Evolutionary conservation across 2,329 filamentous ascomycete genomes (phyloP).

Genomic region (Trichothecium roseum): DNA sequence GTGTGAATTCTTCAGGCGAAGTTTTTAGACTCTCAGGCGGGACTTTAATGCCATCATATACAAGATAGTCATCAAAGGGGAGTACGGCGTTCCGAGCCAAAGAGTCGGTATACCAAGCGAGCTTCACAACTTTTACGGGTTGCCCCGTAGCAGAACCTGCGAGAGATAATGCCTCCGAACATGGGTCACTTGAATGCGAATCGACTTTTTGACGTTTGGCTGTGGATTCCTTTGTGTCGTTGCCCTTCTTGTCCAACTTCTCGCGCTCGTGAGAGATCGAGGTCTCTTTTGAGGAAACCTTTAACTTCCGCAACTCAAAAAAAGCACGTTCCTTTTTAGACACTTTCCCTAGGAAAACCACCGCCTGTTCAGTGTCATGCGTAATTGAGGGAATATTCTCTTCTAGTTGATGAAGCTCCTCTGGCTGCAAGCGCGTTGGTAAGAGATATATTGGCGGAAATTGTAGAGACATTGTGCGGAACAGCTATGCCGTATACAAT

Average conservation of each 20-base stretch:
- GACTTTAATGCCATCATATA: slow-evolving; percentile 40
- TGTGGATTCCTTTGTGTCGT: not conserved
- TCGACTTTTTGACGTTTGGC: slow-evolving; percentile 2
- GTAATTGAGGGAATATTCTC: slow-evolving; percentile 56
- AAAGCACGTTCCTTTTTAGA: slow-evolving; percentile 58
- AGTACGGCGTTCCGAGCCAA: slow-evolving; percentile 31
- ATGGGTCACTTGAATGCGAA: too few relatives aligned
- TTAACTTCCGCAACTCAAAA: slow-evolving; percentile 65
- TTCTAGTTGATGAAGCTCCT: slow-evolving; percentile 55
- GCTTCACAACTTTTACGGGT: slow-evolving; percentile 42
- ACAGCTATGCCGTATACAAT: too few relatives aligned
- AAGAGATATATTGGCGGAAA: slow-evolving; percentile 65
- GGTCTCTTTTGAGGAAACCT: slow-evolving; percentile 43
- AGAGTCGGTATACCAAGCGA: slow-evolving; percentile 49
- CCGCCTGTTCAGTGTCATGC: slow-evolving; percentile 60
- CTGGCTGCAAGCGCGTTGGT: slow-evolving; percentile 53
- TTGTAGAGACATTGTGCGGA: slow-evolving; percentile 12
- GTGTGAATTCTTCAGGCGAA: not conserved
- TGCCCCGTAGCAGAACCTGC: not conserved
- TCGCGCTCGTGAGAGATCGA: slow-evolving; percentile 17
- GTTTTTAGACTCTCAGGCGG: not conserved
- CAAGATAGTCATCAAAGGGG: slow-evolving; percentile 37
- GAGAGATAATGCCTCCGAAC: too few relatives aligned
- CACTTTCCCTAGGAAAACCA: slow-evolving; percentile 65
- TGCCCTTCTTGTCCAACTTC: not conserved